Evolutionary conservation across 2,329 filamentous ascomycete genomes (phyloP).

Genomic region (Epichloe aotearoae): DNA sequence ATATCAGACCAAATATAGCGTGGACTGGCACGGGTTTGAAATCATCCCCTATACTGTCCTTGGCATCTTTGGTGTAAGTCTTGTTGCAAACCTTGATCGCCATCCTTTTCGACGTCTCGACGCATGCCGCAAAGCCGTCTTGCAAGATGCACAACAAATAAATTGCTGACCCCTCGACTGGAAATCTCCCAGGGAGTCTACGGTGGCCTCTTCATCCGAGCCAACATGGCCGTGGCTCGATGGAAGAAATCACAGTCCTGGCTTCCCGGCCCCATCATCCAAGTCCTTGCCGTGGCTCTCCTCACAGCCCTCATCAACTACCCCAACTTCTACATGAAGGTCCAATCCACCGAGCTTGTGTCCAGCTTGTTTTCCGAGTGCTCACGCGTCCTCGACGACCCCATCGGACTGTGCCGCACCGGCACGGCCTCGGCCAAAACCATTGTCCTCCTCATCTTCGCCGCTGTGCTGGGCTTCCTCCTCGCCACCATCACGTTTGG

Average conservation of each 20-base stretch:
- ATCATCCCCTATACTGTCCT: slow-evolving; percentile 76
- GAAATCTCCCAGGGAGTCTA: slow-evolving; percentile 86
- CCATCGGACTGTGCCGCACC: slow-evolving; percentile 79
- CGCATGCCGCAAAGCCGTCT: not conserved
- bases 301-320: slow-evolving; percentile 86
- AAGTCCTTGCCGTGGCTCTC: slow-evolving; percentile 68
- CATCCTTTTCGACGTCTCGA: not conserved
- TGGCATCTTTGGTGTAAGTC: slow-evolving; percentile 60
- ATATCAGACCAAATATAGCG: slow-evolving; percentile 89
- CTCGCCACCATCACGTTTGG: slow-evolving; percentile 85
- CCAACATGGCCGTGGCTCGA: slow-evolving; percentile 75
- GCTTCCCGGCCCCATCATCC: slow-evolving; percentile 60
- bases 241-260: slow-evolving; percentile 59
- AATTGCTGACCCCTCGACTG: slow-evolving; percentile 16
- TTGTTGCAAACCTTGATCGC: not conserved
- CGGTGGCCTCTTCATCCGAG: slow-evolving; percentile 84
- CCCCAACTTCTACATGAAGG: slow-evolving; percentile 91
- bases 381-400: slow-evolving; percentile 66
- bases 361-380: slow-evolving; percentile 90
- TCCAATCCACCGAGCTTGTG: slow-evolving; percentile 82
- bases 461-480: slow-evolving; percentile 70
- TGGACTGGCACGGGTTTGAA: slow-evolving; percentile 89
- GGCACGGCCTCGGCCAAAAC: slow-evolving; percentile 72
- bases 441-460: slow-evolving; percentile 70
- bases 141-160: not conserved